Conservation (phyloP, 1,139 yeast species). For the Yamadazyma buinensis region DNA sequence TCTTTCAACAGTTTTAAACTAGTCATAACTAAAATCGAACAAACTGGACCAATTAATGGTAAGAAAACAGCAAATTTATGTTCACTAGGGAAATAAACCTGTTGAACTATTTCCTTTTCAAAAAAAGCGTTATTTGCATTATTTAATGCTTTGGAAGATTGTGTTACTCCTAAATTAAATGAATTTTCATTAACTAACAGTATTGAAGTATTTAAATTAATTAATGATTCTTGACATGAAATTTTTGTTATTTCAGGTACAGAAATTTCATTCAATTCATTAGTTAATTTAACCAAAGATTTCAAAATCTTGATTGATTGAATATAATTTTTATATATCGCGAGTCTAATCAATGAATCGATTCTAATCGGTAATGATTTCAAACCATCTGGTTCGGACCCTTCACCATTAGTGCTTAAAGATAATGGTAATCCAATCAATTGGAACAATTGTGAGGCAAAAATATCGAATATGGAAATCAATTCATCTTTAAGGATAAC, state of each 20-base stretch:
- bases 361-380: conserved; percentile 59
- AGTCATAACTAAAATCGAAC: conserved; percentile 65
- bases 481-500: conserved; percentile 45
- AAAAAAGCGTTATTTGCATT: conserved; percentile 78
- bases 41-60: conserved; percentile 83
- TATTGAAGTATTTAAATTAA: conserved; percentile 31
- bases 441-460: conserved; percentile 70
- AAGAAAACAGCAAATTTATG: conserved; percentile 90
- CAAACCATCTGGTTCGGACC: conserved; percentile 17
- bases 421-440: conserved; percentile 57
- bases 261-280: conserved; percentile 71
- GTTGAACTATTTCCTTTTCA: conserved; percentile 93
- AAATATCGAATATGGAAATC: conserved; percentile 58
- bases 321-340: conserved; percentile 51
- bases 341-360: conserved; percentile 61
- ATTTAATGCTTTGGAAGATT: conserved; percentile 53
- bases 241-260: conserved; percentile 65
- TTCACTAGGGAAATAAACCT: conserved; percentile 90
- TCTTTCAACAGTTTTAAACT: conserved; percentile 32
- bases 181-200: conserved; percentile 21
- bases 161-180: conserved; percentile 46
- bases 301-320: conserved; percentile 54
- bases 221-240: conserved; percentile 42
- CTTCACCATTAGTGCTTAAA: background rate
- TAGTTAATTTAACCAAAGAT: conserved; percentile 66